These are phyloP conservation scores for Pyrus hybrid DNA, from an alignment of 331 rosid species.

Conservation along the genomic window DNA sequence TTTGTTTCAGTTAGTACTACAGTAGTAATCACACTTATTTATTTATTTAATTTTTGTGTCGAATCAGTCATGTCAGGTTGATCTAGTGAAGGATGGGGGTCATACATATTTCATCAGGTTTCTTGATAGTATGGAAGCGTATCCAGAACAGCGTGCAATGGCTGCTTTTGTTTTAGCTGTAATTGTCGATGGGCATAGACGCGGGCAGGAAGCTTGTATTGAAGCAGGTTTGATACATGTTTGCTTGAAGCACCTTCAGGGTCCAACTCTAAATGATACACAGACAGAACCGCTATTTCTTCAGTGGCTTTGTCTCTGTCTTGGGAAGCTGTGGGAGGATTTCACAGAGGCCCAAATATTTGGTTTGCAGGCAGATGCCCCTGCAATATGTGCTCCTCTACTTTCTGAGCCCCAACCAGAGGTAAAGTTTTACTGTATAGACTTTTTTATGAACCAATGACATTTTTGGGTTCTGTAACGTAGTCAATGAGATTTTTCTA, in stretches of 20 bases:
- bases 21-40: background rate
- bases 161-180: conserved; percentile 99
- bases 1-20: background rate
- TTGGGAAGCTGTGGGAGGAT: conserved; percentile 97
- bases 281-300: conserved; percentile 91
- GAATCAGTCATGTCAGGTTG: conserved; percentile 93
- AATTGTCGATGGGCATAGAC: conserved; percentile 87
- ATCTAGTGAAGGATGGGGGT: conserved; percentile 95
- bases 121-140: conserved; percentile 94
- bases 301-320: conserved; percentile 98
- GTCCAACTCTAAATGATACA: conserved; percentile 70
- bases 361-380: conserved; percentile 78
- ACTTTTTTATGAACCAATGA: background rate
- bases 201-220: conserved; percentile 96
- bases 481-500: conserved; percentile 8
- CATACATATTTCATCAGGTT: conserved; percentile 87
- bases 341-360: conserved; percentile 70
- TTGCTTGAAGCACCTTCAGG: conserved; percentile 88
- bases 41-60: background rate
- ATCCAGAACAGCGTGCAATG: conserved; percentile 95
- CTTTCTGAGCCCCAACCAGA: conserved; percentile 87
- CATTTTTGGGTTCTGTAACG: background rate
- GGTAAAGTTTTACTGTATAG: conserved; percentile 33
- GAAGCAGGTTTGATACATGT: conserved; percentile 71
- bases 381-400: conserved; percentile 59